A percentile compares a stretch with the other conserved stretches of the same genome.
Evolutionary conservation across 169 alveolate genomes (phyloP).

Genomic region (Plasmodium billcollinsi): DNA sequence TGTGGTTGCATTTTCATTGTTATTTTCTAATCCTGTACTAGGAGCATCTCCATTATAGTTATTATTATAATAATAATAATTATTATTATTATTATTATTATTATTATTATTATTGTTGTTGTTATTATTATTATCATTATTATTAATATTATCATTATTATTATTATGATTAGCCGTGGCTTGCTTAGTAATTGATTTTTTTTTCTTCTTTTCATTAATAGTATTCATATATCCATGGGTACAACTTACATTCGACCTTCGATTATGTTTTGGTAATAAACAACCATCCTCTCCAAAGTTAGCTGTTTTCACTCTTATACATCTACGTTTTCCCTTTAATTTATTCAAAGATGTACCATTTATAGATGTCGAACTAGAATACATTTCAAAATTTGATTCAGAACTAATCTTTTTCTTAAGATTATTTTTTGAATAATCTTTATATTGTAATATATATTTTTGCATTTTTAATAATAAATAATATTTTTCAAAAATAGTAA

Average conservation of each 20-base stretch:
- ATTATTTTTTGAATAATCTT: slow-evolving; percentile 47
- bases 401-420: slow-evolving; percentile 45
- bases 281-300: background rate
- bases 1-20: no score
- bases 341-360: slow-evolving; percentile 12
- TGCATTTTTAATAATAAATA: slow-evolving; percentile 61
- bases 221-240: background rate
- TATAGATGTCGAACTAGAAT: slow-evolving; percentile 39
- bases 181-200: background rate
- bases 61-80: background rate
- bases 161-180: background rate
- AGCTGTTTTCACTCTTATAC: background rate
- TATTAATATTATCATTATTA: background rate
- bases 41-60: background rate
- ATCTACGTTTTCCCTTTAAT: background rate
- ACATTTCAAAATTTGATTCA: slow-evolving; percentile 39
- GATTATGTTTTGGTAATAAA: background rate
- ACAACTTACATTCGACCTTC: background rate
- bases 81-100: background rate
- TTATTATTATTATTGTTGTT: background rate
- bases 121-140: background rate
- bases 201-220: background rate
- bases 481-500: slow-evolving; percentile 59
- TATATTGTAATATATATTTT: slow-evolving; percentile 65
- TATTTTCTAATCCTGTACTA: no score